Conservation (phyloP, 129 eudicot species). For the Deinandra increscens region DNA sequence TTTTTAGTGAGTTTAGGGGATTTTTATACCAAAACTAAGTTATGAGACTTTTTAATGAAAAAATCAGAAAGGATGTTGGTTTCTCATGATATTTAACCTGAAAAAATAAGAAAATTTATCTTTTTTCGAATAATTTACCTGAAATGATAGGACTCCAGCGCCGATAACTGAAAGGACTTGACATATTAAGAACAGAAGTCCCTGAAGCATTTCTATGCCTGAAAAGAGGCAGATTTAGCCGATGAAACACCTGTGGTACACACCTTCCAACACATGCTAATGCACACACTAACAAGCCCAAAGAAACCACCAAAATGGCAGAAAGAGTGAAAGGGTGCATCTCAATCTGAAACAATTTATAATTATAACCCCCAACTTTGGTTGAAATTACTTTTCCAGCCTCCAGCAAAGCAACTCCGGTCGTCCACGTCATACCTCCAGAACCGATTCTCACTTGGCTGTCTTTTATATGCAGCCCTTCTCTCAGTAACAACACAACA, state of each 20-base stretch:
- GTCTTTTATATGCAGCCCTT: conserved; percentile 85
- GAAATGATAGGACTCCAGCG: conserved; percentile 85
- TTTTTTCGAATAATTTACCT: conserved; percentile 45
- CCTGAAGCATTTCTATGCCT: conserved; percentile 56
- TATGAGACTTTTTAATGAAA: too few relatives aligned
- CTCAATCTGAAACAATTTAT: conserved; percentile 48
- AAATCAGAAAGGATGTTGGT: too few relatives aligned
- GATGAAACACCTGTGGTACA: conserved; percentile 47
- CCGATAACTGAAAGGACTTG: conserved; percentile 74
- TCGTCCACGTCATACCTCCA: conserved; percentile 97
- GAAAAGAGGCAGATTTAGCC: conserved; percentile 62
- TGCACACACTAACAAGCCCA: conserved; percentile 41
- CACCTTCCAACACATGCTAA: conserved; percentile 48
- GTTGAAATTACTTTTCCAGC: conserved; percentile 67
- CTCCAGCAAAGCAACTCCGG: conserved; percentile 92
- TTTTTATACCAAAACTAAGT: too few relatives aligned
- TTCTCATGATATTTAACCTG: too few relatives aligned
- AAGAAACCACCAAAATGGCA: conserved; percentile 55
- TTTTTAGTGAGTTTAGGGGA: too few relatives aligned
- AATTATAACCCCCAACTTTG: conserved; percentile 32
- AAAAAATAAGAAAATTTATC: too few relatives aligned
- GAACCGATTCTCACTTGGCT: conserved; percentile 73
- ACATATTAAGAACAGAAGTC: conserved; percentile 60
- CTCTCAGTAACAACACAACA: conserved; percentile 67
- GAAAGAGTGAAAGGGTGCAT: conserved; percentile 54